A percentile compares a stretch with the other conserved stretches of the same genome.
Conservation (phyloP, 768 basidiomycete species). For the Russula olivacea region DNA sequence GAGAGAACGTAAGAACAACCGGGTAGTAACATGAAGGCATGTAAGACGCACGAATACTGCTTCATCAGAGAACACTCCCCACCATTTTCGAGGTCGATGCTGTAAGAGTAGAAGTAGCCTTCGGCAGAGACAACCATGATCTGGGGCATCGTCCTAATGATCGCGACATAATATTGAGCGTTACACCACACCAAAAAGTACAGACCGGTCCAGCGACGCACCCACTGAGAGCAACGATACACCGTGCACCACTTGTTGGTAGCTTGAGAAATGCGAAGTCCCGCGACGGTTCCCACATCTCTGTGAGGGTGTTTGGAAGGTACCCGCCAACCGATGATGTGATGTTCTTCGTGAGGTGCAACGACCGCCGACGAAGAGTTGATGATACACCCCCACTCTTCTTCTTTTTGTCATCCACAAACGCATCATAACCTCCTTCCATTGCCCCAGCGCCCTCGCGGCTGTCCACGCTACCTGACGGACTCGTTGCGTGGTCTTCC, state of each 20-base stretch:
- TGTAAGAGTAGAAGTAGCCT: slow-evolving; percentile 93
- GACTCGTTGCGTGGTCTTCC: slow-evolving; percentile 43
- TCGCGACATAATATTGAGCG: neutral
- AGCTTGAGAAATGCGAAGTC: slow-evolving; percentile 91
- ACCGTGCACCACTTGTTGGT: slow-evolving; percentile 70
- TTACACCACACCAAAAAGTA: neutral
- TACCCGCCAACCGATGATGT: slow-evolving; percentile 80
- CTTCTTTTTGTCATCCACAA: slow-evolving; percentile 70
- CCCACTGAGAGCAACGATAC: slow-evolving; percentile 87
- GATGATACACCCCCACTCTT: slow-evolving; percentile 47
- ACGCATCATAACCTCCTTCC: slow-evolving; percentile 82
- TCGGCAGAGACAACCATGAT: slow-evolving; percentile 96
- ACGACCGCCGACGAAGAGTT: slow-evolving; percentile 58
- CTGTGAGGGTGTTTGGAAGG: slow-evolving; percentile 82
- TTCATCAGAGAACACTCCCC: slow-evolving; percentile 95
- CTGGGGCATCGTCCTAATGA: slow-evolving; percentile 78
- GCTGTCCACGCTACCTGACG: slow-evolving; percentile 61
- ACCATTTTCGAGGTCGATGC: slow-evolving; percentile 91
- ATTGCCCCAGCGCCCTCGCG: slow-evolving; percentile 51
- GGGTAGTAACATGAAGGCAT: neutral
- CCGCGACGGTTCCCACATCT: slow-evolving; percentile 94
- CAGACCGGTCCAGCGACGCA: slow-evolving; percentile 30
- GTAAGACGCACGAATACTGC: slow-evolving; percentile 66
- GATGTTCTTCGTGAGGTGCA: slow-evolving; percentile 68
- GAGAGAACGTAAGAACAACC: neutral